A percentile compares a stretch with the other conserved stretches of the same genome.
Evolutionary conservation across 1,284 basidiomycete species (phyloP).

Genomic region (Ganoderma lingzhi): DNA sequence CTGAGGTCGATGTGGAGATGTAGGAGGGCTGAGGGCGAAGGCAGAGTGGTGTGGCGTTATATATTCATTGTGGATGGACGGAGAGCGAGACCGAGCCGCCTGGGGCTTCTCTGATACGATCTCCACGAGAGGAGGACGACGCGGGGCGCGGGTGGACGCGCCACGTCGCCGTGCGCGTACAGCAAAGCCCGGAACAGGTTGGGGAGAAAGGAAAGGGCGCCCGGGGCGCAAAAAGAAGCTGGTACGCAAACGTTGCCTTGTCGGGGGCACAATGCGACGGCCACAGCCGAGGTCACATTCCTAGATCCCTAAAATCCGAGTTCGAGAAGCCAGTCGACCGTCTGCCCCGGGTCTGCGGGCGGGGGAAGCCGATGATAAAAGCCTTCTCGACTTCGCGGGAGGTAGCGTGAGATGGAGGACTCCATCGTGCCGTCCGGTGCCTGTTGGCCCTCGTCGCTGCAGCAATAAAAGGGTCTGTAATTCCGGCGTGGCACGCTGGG

Average conservation of each 20-base stretch:
- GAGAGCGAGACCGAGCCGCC: not conserved
- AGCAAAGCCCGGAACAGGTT: not conserved
- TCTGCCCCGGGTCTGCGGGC: not conserved
- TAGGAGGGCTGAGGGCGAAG: not conserved
- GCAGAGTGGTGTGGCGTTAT: not conserved
- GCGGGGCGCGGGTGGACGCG: not conserved
- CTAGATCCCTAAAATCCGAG: not conserved
- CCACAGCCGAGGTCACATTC: not conserved
- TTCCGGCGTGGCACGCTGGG: not conserved
- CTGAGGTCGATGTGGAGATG: not conserved
- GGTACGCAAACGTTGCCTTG: not conserved
- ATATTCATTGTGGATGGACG: constrained; percentile 12
- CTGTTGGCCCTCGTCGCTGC: not conserved
- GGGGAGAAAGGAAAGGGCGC: not conserved
- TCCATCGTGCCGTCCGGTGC: not conserved
- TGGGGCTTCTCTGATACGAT: constrained; percentile 23
- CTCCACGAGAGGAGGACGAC: not conserved
- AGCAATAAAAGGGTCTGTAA: not conserved
- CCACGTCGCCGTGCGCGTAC: not conserved
- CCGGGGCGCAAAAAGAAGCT: not conserved
- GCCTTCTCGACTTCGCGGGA: constrained; percentile 1
- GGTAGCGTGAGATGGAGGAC: not conserved
- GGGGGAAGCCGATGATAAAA: not conserved
- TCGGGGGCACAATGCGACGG: not conserved
- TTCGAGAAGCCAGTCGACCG: not conserved